These are phyloP conservation scores for Rugosomyces carneus DNA, from an alignment of 1,284 basidiomycete genomes.

Conservation along the genomic window DNA sequence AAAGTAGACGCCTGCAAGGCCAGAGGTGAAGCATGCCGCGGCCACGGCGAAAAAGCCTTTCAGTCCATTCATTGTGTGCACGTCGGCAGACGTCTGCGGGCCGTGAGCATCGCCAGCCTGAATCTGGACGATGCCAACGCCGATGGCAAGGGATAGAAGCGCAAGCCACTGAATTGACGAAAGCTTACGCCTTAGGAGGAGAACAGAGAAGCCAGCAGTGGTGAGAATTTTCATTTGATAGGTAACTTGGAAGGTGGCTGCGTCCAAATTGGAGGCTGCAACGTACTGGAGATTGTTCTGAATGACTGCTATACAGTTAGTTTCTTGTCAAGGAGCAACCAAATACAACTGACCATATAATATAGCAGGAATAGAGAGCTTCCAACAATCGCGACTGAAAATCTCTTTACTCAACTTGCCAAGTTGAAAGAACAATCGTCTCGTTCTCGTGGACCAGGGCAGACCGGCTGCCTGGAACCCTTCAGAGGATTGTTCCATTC, in stretches of 20 bases:
- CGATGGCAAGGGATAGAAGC: conserved; percentile 80
- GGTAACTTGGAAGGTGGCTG: conserved; percentile 92
- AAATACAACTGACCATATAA: conserved; percentile 51
- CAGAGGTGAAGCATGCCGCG: conserved; percentile 92
- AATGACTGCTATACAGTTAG: conserved; percentile 46
- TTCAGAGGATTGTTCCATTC: conserved; percentile 32
- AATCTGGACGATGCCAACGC: conserved; percentile 91
- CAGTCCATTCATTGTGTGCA: conserved; percentile 67
- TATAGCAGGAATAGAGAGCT: conserved; percentile 91
- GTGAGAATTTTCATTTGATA: conserved; percentile 99
- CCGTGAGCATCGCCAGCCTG: conserved; percentile 46
- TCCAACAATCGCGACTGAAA: conserved; percentile 90
- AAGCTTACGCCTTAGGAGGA: conserved; percentile 80
- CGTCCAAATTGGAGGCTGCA: conserved; percentile 88
- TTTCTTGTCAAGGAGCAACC: not conserved
- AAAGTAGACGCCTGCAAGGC: conserved; percentile 97
- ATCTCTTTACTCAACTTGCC: conserved; percentile 28
- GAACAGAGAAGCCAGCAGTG: conserved; percentile 90
- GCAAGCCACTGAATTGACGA: conserved; percentile 77
- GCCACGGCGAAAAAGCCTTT: conserved; percentile 87
- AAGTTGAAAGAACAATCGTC: conserved; percentile 17
- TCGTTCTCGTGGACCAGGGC: conserved; percentile 3
- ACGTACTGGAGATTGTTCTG: conserved; percentile 97
- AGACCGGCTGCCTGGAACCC: conserved; percentile 20
- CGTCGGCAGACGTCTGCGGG: conserved; percentile 22